Conservation (phyloP, 1,284 basidiomycete species). For the Agaricales sp. region DNA sequence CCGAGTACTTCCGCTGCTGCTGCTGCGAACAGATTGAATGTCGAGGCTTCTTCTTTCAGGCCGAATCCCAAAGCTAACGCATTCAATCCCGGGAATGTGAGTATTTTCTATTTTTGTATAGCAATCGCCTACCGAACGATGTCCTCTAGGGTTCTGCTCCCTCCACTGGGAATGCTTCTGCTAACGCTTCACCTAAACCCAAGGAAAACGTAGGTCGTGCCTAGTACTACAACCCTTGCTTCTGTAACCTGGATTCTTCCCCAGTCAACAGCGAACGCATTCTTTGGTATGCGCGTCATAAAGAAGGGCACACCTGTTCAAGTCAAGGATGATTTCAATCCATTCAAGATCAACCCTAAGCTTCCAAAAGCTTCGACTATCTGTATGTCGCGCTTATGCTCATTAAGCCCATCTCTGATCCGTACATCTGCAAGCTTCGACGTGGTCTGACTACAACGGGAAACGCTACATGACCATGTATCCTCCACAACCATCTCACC, state of each 20-base stretch:
- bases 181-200: constrained; percentile 50
- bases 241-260: background rate
- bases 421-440: constrained; percentile 35
- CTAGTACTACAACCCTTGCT: constrained; percentile 22
- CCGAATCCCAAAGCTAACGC: constrained; percentile 73
- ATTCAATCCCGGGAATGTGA: constrained; percentile 55
- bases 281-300: constrained; percentile 74
- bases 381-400: too few species aligned
- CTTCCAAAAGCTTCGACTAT: constrained; percentile 70
- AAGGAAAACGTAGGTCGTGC: too few species aligned
- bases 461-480: constrained; percentile 78
- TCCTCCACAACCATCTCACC: constrained; percentile 45
- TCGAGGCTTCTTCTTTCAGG: constrained; percentile 72
- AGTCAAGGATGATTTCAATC: constrained; percentile 91
- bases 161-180: constrained; percentile 27
- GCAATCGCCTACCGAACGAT: too few species aligned
- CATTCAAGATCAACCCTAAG: constrained; percentile 83
- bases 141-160: too few species aligned
- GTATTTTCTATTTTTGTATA: constrained; percentile 14
- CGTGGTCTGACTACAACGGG: constrained; percentile 86
- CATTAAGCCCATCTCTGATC: too few species aligned
- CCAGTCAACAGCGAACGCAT: constrained; percentile 53
- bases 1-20: constrained; percentile 26
- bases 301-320: constrained; percentile 68
- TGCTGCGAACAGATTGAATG: constrained; percentile 46